Percentiles rank a stretch among this genome's conserved stretches.
phyloP scores from a whole-genome alignment of 257 asterid species.

The Salvia rosmarinus region DNA sequence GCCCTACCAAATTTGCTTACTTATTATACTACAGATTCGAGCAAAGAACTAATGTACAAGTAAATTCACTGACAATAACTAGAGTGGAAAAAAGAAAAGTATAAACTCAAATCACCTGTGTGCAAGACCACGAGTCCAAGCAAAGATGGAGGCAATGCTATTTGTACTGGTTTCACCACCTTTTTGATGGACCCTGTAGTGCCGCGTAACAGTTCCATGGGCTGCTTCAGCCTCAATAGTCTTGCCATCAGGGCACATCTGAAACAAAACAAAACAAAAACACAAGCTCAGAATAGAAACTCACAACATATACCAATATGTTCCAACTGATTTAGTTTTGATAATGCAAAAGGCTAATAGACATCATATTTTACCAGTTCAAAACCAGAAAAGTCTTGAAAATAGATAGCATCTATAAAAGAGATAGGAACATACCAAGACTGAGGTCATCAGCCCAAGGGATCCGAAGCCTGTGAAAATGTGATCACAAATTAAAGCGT shows the following conservation, averaged over 20 bases:
- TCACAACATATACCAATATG: neutral
- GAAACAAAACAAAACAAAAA: conserved; percentile 36
- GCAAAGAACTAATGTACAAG: neutral
- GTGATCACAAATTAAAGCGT: conserved; percentile 18
- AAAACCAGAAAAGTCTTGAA: neutral
- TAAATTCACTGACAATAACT: neutral
- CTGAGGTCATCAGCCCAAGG: conserved; percentile 98
- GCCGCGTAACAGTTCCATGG: conserved; percentile 98
- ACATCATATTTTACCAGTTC: neutral
- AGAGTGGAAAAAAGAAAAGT: neutral
- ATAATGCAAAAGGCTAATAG: neutral
- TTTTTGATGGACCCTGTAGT: conserved; percentile 94
- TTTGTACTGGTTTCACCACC: conserved; percentile 99
- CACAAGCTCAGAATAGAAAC: conserved; percentile 30
- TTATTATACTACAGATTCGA: neutral
- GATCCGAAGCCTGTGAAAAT: conserved; percentile 89
- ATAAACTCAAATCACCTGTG: conserved; percentile 61
- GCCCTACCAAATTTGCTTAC: conserved; percentile 55
- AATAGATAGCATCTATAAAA: neutral
- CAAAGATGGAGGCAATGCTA: conserved; percentile 98
- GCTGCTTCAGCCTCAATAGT: conserved; percentile 99
- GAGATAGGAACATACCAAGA: conserved; percentile 62
- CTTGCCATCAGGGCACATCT: conserved; percentile 99
- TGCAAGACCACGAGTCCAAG: conserved; percentile 99
- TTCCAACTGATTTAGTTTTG: neutral